phyloP scores from a whole-genome alignment of 2,329 filamentous ascomycete species.

The Fusarium concolor region DNA sequence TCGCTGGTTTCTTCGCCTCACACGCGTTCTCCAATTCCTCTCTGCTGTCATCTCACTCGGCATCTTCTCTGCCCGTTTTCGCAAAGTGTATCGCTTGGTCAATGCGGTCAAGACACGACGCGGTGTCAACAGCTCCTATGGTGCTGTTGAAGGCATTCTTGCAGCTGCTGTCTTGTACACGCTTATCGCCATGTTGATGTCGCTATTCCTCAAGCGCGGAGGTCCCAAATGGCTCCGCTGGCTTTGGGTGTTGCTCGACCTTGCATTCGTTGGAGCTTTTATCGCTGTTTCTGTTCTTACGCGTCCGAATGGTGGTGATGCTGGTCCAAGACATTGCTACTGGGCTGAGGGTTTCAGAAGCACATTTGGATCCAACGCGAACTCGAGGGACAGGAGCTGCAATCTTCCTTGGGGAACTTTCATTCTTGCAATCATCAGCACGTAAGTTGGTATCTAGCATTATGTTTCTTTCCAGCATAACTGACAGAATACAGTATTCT shows the following conservation, averaged over 20 bases:
- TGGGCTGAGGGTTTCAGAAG: not conserved
- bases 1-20: slow-evolving; percentile 34
- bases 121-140: slow-evolving; percentile 18
- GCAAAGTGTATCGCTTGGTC: slow-evolving; percentile 19
- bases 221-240: slow-evolving; percentile 29
- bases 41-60: slow-evolving; percentile 27
- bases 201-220: slow-evolving; percentile 8
- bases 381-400: not conserved
- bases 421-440: slow-evolving; percentile 28
- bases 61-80: slow-evolving; percentile 26
- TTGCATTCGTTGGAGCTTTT: slow-evolving; percentile 22
- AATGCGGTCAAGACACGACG: slow-evolving; percentile 25
- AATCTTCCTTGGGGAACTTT: slow-evolving; percentile 31
- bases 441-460: slow-evolving; percentile 7
- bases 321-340: slow-evolving; percentile 20
- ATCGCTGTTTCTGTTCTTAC: slow-evolving; percentile 22
- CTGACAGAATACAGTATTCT: not conserved
- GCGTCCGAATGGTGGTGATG: slow-evolving; percentile 8
- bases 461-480: too few relatives aligned
- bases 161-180: slow-evolving; percentile 36
- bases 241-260: slow-evolving; percentile 20
- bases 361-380: not conserved
- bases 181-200: slow-evolving; percentile 16
- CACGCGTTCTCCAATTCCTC: slow-evolving; percentile 27
- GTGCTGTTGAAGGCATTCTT: slow-evolving; percentile 35